phyloP scores from a whole-genome alignment of 306 rosid genomes.

The Cotoneaster glaucophyllus region DNA sequence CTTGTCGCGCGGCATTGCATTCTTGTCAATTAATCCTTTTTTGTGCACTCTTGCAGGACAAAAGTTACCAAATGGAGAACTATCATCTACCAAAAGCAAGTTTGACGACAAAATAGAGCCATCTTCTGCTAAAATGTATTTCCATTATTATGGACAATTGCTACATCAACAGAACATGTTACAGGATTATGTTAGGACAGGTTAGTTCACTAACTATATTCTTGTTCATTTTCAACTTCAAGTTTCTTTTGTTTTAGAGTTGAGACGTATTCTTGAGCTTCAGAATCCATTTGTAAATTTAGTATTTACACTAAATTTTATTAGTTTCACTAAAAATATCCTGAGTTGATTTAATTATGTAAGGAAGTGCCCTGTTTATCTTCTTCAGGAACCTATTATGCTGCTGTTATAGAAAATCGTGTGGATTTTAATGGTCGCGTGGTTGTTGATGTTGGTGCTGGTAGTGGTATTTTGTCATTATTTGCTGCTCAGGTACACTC shows the following conservation, averaged over 20 bases:
- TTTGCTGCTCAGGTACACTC: constrained; percentile 94
- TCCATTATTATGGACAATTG: constrained; percentile 93
- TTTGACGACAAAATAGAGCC: constrained; percentile 88
- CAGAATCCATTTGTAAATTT: background rate
- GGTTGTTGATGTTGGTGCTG: constrained; percentile 97
- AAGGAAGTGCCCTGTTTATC: constrained; percentile 2
- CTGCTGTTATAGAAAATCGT: constrained; percentile 89
- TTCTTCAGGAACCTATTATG: constrained; percentile 71
- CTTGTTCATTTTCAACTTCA: background rate
- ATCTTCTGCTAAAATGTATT: constrained; percentile 96
- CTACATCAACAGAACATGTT: constrained; percentile 96
- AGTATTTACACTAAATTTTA: background rate
- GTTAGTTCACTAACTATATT: constrained; percentile 29
- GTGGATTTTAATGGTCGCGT: constrained; percentile 78
- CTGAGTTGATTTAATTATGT: background rate
- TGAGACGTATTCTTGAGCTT: background rate
- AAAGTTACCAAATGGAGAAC: constrained; percentile 50
- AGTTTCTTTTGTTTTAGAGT: background rate
- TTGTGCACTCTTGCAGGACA: constrained; percentile 32
- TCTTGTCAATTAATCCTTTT: background rate
- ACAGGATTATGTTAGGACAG: constrained; percentile 97
- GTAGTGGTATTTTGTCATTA: constrained; percentile 90
- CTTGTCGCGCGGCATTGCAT: background rate
- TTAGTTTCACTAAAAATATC: background rate
- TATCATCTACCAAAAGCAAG: constrained; percentile 54